Evolutionary conservation across 2,329 filamentous ascomycete species (phyloP).

Genomic region (Bipolaris oryzae): DNA sequence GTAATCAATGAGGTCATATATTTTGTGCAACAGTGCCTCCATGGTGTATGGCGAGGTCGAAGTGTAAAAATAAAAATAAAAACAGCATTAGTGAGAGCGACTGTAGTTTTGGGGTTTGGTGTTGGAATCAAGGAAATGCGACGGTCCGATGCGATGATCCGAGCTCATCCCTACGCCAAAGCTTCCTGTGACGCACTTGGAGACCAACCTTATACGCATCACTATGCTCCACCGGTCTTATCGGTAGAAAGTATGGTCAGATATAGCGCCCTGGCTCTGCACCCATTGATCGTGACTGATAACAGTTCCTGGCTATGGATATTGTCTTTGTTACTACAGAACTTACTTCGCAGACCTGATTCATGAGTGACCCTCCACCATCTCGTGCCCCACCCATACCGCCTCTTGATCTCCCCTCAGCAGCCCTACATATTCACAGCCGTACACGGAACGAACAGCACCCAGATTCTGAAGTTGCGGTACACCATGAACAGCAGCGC

Average conservation of each 20-base stretch:
- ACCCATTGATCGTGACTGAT: neutral
- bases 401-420: conserved; percentile 17
- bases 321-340: neutral
- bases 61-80: too few species aligned
- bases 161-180: neutral
- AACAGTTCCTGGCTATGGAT: neutral
- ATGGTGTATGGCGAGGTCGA: too few species aligned
- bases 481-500: conserved; percentile 25
- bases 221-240: neutral
- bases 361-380: conserved; percentile 17
- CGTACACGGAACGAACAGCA: conserved; percentile 16
- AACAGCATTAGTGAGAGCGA: too few species aligned
- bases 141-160: neutral
- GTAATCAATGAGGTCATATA: neutral
- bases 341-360: neutral
- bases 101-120: too few species aligned
- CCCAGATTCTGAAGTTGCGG: conserved; percentile 28
- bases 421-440: conserved; percentile 16
- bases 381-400: conserved; percentile 11
- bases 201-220: neutral
- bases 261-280: neutral
- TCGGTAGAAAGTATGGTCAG: neutral
- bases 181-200: neutral
- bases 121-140: neutral
- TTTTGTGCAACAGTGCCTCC: too few species aligned